These are phyloP conservation scores for Penicillium canariense DNA, from an alignment of 495 filamentous ascomycete species.

Conservation along the genomic window DNA sequence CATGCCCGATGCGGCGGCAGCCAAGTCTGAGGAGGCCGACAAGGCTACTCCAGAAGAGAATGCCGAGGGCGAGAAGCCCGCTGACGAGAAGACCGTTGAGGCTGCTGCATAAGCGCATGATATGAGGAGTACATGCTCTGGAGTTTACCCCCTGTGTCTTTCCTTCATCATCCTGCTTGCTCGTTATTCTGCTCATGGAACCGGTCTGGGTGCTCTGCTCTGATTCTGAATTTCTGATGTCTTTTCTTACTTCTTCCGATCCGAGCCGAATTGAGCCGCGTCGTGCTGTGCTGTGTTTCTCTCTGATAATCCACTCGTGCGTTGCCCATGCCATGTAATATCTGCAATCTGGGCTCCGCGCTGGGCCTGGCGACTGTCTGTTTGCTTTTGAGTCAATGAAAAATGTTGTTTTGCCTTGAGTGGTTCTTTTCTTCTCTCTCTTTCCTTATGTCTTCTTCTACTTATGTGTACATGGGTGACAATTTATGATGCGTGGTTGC, in stretches of 20 bases:
- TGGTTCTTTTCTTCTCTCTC: conserved; percentile 1
- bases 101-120: conserved; percentile 9
- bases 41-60: conserved; percentile 2
- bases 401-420: conserved; percentile 17
- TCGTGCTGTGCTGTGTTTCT: neutral
- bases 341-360: conserved; percentile 11
- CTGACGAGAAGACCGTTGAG: conserved; percentile 26
- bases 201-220: conserved; percentile 5
- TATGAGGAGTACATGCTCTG: neutral
- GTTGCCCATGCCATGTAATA: conserved; percentile 9
- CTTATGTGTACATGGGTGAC: neutral
- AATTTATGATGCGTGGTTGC: neutral
- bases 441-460: neutral
- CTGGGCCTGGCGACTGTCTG: conserved; percentile 4
- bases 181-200: neutral
- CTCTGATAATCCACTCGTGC: conserved; percentile 9
- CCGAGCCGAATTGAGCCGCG: neutral
- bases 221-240: conserved; percentile 1
- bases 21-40: conserved; percentile 12
- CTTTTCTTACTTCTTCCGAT: conserved; percentile 1
- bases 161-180: too few relatives aligned
- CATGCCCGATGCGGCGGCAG: conserved; percentile 32
- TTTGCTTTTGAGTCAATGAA: conserved; percentile 15
- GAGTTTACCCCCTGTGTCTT: neutral
- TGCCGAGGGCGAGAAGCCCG: conserved; percentile 21